A percentile compares a stretch with the other conserved stretches of the same genome.
phyloP scores from a whole-genome alignment of 169 alveolate genomes.

The Perkinsus chesapeaki region DNA sequence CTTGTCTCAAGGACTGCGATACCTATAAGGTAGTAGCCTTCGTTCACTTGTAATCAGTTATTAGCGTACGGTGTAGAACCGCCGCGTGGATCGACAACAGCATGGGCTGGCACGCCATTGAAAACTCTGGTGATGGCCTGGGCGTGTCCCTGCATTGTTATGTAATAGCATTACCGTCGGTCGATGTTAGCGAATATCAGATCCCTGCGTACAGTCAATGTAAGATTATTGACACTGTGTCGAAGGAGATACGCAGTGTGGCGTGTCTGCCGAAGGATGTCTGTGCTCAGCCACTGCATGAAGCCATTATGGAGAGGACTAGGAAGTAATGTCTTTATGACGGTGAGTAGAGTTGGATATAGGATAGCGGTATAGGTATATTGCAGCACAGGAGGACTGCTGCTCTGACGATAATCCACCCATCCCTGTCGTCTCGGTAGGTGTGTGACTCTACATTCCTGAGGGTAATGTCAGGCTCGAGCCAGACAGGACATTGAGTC shows the following conservation, averaged over 20 bases:
- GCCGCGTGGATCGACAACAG: conserved; percentile 24
- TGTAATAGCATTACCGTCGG: neutral
- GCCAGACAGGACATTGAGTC: neutral
- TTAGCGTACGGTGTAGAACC: neutral
- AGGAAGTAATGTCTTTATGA: neutral
- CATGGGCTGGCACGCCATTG: conserved; percentile 15
- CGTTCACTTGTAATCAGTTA: neutral
- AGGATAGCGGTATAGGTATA: neutral
- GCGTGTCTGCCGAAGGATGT: neutral
- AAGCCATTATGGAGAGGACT: neutral
- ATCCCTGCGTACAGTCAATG: neutral
- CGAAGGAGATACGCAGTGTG: conserved; percentile 9
- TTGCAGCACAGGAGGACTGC: neutral
- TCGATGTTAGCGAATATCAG: neutral
- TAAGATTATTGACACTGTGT: conserved; percentile 15
- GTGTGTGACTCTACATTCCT: neutral
- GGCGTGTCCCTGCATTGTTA: conserved; percentile 21
- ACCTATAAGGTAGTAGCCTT: neutral
- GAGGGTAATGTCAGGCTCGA: neutral
- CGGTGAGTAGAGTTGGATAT: neutral
- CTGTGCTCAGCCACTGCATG: neutral
- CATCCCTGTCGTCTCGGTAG: neutral
- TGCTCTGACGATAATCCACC: neutral
- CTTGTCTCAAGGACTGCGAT: neutral
- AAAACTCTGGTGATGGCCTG: conserved; percentile 13